Base-by-base conservation (phyloP, 352 stramenopile species). In the Globisporangium cystogenes region DNA sequence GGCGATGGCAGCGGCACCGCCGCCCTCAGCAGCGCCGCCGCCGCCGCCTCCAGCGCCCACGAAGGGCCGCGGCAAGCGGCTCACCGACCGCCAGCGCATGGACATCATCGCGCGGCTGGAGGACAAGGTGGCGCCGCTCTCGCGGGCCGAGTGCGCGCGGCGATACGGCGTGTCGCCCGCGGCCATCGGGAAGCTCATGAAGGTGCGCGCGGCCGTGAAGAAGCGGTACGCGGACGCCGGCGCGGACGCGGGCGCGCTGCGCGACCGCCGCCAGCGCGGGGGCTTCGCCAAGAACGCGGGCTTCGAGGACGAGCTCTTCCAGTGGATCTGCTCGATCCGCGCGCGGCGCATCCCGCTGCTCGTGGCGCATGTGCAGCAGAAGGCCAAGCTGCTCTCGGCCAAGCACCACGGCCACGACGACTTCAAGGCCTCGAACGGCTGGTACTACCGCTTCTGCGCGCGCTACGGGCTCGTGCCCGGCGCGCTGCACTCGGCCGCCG, bases 161-260 rank as follows among this genome's bases (percentile, higher is more conserved):
- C 53, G 78, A 45, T 87, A 88, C 50, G 76, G 76, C 39, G 77
- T 90, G 41, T 83, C 69, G 23, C 77, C 73, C 53, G 77, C 79
- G 26, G 79, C 79, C 37, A 90, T 88, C 68, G 85, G 76, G 50
- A 87, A 88, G 59, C 74, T 90, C 65, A 85, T 86, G 72, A 86
- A 90, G 53, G 72, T 79, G 40, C 76, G 76, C 24, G 59, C 79
- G 51, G 70, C 65, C 18, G 76, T 90, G 55, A 86, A 86, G 48
- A 83, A 85, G 55, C 76, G 79, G 44, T 87, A 87, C 50, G 71
- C 73, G 45, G 70, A 78, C 29, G 76, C 69, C 29, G 70, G 67
- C n/a, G 57, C 49, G 1, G 62, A 73, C 15, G 58, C 57, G 10
- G 53, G 62, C 12, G 53, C 56, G 14, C 42, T 62, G 36, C 70